These are phyloP conservation scores for Mesembryanthemum crystallinum DNA, from an alignment of 148 eudicot species.

Conservation along the genomic window DNA sequence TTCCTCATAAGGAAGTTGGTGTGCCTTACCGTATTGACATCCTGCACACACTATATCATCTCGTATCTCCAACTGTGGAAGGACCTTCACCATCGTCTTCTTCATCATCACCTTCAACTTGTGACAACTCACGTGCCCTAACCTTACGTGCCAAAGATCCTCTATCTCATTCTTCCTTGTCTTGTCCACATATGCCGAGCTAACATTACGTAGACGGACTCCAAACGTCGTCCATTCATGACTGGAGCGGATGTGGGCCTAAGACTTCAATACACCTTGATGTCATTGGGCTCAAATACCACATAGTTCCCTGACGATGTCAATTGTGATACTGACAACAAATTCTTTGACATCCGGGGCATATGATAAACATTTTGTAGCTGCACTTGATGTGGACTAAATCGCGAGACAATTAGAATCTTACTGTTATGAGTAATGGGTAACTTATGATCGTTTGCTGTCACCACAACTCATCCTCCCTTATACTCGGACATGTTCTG, in stretches of 20 bases:
- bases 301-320: constrained; percentile 8
- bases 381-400: neutral
- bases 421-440: constrained; percentile 3
- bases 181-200: constrained; percentile 5
- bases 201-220: constrained; percentile 21
- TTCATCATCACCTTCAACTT: constrained; percentile 21
- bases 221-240: constrained; percentile 1
- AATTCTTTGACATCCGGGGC: neutral
- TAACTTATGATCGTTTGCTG: neutral
- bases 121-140: constrained; percentile 17
- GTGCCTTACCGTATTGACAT: constrained; percentile 8
- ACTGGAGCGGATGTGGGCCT: neutral
- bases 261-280: neutral
- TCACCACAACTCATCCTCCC: neutral
- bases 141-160: constrained; percentile 10
- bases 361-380: constrained; percentile 3
- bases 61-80: neutral
- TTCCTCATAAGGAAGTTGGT: constrained; percentile 13
- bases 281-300: constrained; percentile 6
- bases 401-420: neutral
- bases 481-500: neutral
- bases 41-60: constrained; percentile 6
- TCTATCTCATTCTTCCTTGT: constrained; percentile 13
- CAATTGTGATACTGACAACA: constrained; percentile 13
- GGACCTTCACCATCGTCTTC: constrained; percentile 19